These are phyloP conservation scores for Aegilops sharonensis DNA, from an alignment of 176 grass and related monocot species.

Conservation along the genomic window DNA sequence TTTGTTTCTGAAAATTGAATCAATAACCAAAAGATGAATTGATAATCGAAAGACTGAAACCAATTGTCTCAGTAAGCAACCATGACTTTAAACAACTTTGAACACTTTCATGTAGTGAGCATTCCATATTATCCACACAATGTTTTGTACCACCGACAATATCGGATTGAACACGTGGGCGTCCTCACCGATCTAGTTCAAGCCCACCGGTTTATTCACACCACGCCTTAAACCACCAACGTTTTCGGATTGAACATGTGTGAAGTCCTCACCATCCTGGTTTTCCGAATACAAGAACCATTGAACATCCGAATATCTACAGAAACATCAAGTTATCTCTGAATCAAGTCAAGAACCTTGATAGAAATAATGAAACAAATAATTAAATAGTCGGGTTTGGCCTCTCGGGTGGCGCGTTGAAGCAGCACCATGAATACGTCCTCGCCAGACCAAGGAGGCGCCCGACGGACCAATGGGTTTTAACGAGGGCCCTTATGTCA, in stretches of 20 bases:
- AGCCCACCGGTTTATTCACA: background rate
- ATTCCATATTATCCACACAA: background rate
- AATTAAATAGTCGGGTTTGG: no score
- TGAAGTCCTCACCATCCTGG: background rate
- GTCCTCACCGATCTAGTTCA: background rate
- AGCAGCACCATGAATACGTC: no score
- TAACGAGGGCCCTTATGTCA: no score
- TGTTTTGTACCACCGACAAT: background rate
- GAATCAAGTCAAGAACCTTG: no score
- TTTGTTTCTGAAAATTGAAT: no score
- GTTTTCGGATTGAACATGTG: background rate
- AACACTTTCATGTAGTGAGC: background rate
- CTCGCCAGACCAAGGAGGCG: no score
- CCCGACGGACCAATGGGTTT: no score
- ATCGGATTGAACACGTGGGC: background rate
- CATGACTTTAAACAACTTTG: background rate
- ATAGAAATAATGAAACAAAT: no score
- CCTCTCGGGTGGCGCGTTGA: no score
- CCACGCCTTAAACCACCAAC: background rate
- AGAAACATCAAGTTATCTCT: background rate
- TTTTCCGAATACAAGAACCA: background rate
- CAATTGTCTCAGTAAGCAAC: background rate
- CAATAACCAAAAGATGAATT: no score
- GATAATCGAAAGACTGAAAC: no score
- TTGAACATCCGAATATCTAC: background rate